Evolutionary conservation across 1,284 basidiomycete genomes (phyloP).

Genomic region (Malassezia furfur): DNA sequence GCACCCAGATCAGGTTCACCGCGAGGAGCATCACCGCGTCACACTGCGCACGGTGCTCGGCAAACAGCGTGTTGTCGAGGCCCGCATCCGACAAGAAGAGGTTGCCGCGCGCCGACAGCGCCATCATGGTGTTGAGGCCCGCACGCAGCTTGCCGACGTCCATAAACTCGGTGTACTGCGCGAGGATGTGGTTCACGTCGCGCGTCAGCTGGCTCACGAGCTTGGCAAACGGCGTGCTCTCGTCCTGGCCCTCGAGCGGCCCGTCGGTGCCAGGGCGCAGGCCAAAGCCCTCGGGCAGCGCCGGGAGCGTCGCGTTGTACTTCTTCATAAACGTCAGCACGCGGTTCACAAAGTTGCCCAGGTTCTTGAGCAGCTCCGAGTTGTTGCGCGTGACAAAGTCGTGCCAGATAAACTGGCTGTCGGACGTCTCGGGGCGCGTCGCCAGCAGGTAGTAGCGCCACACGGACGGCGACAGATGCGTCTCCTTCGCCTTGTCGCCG

Average conservation of each 20-base stretch:
- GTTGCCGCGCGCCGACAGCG: conserved; percentile 83
- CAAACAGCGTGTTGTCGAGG: conserved; percentile 80
- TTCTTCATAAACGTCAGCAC: conserved; percentile 85
- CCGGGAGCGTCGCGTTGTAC: conserved; percentile 64
- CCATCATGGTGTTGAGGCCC: conserved; percentile 80
- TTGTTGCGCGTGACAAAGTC: conserved; percentile 93
- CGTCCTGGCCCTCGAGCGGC: conserved; percentile 18
- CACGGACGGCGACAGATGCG: conserved; percentile 81
- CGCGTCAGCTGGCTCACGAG: conserved; percentile 56
- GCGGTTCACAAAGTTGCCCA: conserved; percentile 97
- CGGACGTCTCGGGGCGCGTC: conserved; percentile 82
- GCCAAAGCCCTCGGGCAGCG: conserved; percentile 28
- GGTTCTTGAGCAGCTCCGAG: conserved; percentile 85
- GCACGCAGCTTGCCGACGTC: conserved; percentile 80
- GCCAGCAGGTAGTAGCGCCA: conserved; percentile 96
- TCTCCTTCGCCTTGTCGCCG: conserved; percentile 84
- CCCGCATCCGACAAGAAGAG: conserved; percentile 82
- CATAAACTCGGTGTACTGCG: conserved; percentile 77
- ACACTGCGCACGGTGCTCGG: conserved; percentile 70
- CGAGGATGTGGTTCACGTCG: conserved; percentile 69
- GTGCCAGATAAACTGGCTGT: conserved; percentile 93
- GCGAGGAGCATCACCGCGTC: conserved; percentile 78
- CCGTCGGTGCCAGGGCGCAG: conserved; percentile 27
- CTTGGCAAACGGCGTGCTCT: conserved; percentile 16
- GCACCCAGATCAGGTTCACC: conserved; percentile 82